Percentiles rank a stretch among this genome's conserved stretches.
Conservation (phyloP, 306 rosid genomes). For the Cucumis melo region DNA sequence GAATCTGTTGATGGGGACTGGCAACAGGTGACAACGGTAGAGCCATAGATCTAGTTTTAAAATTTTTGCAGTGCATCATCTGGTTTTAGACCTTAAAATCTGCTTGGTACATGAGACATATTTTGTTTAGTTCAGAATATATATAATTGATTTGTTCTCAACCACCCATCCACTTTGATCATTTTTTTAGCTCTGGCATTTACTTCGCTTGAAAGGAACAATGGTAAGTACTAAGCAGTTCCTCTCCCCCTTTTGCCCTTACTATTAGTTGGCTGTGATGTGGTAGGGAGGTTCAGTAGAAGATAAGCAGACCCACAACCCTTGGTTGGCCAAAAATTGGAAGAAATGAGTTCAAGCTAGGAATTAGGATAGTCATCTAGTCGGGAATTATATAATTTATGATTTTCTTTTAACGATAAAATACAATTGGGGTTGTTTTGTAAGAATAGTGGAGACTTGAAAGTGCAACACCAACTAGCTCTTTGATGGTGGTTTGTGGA, state of each 20-base stretch:
- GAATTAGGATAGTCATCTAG: no score
- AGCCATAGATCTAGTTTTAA: conserved; percentile 30
- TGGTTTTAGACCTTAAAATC: background rate
- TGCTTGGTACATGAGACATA: background rate
- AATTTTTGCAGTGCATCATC: conserved; percentile 1
- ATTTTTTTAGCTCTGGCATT: background rate
- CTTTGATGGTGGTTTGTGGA: background rate
- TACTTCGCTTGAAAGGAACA: background rate
- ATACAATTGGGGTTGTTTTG: no score
- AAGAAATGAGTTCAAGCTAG: no score
- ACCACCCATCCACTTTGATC: background rate
- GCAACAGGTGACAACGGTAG: conserved; percentile 75
- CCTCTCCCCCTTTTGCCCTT: background rate
- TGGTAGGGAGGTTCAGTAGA: background rate
- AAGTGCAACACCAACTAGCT: background rate
- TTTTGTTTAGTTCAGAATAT: background rate
- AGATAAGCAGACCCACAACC: background rate
- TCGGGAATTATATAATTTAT: no score
- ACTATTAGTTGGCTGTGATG: background rate
- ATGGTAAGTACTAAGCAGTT: background rate
- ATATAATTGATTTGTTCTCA: background rate
- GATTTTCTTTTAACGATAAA: no score
- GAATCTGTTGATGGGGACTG: conserved; percentile 82
- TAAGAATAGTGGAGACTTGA: background rate
- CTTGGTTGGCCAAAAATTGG: background rate